Evolutionary conservation across 495 filamentous ascomycete species (phyloP), one percentile per base, ranked within the genome.

Genomic region (Aspergillus heteromorphus): DNA sequence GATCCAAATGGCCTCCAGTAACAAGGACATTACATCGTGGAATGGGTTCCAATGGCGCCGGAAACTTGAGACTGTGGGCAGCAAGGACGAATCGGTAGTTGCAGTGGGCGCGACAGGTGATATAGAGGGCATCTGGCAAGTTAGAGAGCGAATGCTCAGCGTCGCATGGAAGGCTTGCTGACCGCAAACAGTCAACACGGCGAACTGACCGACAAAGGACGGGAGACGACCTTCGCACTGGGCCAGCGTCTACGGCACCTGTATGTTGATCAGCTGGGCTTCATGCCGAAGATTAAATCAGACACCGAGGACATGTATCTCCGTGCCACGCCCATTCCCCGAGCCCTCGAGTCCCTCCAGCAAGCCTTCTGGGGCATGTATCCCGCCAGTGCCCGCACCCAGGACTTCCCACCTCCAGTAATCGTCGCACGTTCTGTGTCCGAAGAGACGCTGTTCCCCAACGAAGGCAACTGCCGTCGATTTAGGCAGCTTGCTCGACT

Each of bases 371-470:
- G 78, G 62, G 93, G 92, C 14, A 80, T 98, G 68, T 98, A 97
- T 68, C 93, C 93, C 0, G 62, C 83, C 0, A 75, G 74, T n/a
- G 74, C 86, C 5, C 80, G 88, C 40, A 80, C 80, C 2, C 73
- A 80, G 18, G 72, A 75, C 31, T 85, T 92, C 62, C 83, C 83
- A 1, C 73, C 84, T 0, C 86, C 88, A 0, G 87, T 88, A 9
- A 90, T 96, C 61, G 70, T 95, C 10, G 85, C 80, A 0, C 77
- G 91, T 10, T 77, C 83, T 5, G 79, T 84, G 0, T 77, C 79
- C 0, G 92, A 97, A 51, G 93, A 98, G 72, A 97, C 92, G 0
- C 74, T 98, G 0, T 96, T 87, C 66, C 93, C 93, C 0, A 98
- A 97, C 65, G 91, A 95, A 51, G 73, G 78, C 47, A 88, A 84